Evolutionary conservation across 2,329 filamentous ascomycete genomes (phyloP).

Genomic region (Fusarium anthophilum): DNA sequence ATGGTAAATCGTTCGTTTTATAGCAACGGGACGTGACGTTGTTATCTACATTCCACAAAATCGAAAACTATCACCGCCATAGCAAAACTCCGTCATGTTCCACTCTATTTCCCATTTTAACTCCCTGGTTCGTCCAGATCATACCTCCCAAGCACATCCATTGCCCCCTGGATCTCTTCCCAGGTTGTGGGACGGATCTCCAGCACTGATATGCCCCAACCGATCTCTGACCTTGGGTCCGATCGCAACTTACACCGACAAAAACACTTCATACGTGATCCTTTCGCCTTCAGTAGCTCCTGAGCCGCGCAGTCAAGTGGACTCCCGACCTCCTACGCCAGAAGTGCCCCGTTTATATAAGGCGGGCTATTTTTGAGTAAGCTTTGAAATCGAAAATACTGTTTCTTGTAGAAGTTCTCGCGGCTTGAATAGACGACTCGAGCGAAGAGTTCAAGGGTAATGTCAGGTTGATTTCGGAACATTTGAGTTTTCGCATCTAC

Average conservation of each 20-base stretch:
- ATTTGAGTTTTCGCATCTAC: constrained; percentile 55
- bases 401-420: constrained; percentile 58
- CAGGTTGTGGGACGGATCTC: constrained; percentile 42
- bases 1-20: not conserved
- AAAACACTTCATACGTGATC: constrained; percentile 44
- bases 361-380: constrained; percentile 68
- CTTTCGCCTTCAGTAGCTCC: constrained; percentile 34
- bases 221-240: constrained; percentile 31
- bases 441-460: constrained; percentile 70
- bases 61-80: not conserved
- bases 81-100: not conserved
- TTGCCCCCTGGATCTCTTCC: constrained; percentile 42
- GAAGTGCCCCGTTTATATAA: constrained; percentile 49
- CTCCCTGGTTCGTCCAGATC: constrained; percentile 39
- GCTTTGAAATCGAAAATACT: constrained; percentile 72
- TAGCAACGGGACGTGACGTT: not conserved
- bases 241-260: constrained; percentile 44
- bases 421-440: constrained; percentile 67
- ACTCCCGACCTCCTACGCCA: constrained; percentile 42
- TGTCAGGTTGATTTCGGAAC: constrained; percentile 47
- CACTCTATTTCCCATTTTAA: not conserved
- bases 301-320: constrained; percentile 38
- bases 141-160: constrained; percentile 41
- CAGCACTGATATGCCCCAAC: constrained; percentile 41
- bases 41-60: not conserved